Evolutionary conservation across 495 filamentous ascomycete genomes (phyloP).

Genomic region (Aspergillus cavernicola): DNA sequence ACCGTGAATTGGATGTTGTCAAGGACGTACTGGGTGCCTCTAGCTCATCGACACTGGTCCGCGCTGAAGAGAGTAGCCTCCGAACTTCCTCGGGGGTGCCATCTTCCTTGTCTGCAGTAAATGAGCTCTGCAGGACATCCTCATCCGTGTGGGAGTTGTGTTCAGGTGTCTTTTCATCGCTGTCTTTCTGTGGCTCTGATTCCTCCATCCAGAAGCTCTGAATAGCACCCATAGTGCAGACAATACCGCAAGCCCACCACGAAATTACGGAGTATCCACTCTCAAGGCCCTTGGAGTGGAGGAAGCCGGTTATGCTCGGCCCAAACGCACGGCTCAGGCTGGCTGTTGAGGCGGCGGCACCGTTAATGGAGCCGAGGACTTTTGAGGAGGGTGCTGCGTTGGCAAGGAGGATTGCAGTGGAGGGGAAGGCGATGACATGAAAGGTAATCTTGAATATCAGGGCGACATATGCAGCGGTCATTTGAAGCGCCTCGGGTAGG

Average conservation of each 20-base stretch:
- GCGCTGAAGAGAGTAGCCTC: constrained; percentile 37
- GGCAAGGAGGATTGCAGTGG: constrained; percentile 76
- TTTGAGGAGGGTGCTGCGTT: constrained; percentile 77
- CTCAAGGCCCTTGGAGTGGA: constrained; percentile 76
- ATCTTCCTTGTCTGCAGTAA: constrained; percentile 21
- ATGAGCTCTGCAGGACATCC: constrained; percentile 18
- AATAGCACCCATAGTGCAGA: constrained; percentile 68
- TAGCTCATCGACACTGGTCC: constrained; percentile 40
- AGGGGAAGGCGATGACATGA: constrained; percentile 80
- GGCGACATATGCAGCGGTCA: constrained; percentile 66
- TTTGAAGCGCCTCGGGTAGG: constrained; percentile 65
- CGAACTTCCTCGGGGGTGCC: constrained; percentile 35
- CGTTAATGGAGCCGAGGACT: constrained; percentile 86
- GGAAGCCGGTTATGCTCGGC: constrained; percentile 78
- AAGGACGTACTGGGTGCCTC: constrained; percentile 29
- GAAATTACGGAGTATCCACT: constrained; percentile 79
- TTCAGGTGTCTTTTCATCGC: constrained; percentile 26
- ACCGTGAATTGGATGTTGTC: constrained; percentile 13
- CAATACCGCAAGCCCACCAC: constrained; percentile 84
- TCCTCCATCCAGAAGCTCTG: constrained; percentile 53
- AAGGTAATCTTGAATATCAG: constrained; percentile 87
- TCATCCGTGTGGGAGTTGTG: neutral
- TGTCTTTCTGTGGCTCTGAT: constrained; percentile 29
- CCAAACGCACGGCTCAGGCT: constrained; percentile 84
- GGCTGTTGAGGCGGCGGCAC: constrained; percentile 84